Evolutionary conservation across 163 green algal species (phyloP), one percentile per base, ranked within the genome.

Genomic region (Prototheca wickerhamii): DNA sequence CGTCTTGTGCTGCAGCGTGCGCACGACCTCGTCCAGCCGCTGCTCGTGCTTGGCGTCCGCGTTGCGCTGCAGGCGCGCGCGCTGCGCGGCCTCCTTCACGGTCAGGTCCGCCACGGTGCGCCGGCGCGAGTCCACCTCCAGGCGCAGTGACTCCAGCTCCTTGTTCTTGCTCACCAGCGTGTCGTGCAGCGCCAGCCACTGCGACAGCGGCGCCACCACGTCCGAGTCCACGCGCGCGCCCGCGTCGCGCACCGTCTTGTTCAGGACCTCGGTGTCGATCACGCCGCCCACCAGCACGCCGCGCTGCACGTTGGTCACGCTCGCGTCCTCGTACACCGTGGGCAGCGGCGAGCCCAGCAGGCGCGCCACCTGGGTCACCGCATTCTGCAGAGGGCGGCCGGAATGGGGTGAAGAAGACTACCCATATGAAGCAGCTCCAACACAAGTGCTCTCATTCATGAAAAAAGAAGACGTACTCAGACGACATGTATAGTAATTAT

Each of bases 71-170:
- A 44, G 25, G 8, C 25, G 20, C 8, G 55, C 55, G 10, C 55
- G 55, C 2, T 30, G 15, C 31, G 55, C 31, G 18, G 55, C 55
- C 31, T 61, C 55, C 55, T 34, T 32, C 31, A 61, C 55, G 17
- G 60, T 54, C 51, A 81, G 66, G 23, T 65, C 61, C 15, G 46
- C 44, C 42, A 81, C 76, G 3, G 74, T 86, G 33, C 82, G 61
- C 6, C 84, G 61, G 18, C 87, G 73, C 2, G 82, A 90, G 62
- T 95, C 87, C 25, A 95, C 74, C 75, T 94, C 87, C 40, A 94
- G 74, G 1, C 87, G 65, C 32, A 91, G 59, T 2, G 56, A 59
- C 70, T 94, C 87, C 51, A 94, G 67, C 63, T 80, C 77, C 58
- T 75, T 78, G 80, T 61, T 61, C 32, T 44, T 49, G 30, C 31